phyloP scores from a whole-genome alignment of 139 green algal species.

The Gonium pectorale region DNA sequence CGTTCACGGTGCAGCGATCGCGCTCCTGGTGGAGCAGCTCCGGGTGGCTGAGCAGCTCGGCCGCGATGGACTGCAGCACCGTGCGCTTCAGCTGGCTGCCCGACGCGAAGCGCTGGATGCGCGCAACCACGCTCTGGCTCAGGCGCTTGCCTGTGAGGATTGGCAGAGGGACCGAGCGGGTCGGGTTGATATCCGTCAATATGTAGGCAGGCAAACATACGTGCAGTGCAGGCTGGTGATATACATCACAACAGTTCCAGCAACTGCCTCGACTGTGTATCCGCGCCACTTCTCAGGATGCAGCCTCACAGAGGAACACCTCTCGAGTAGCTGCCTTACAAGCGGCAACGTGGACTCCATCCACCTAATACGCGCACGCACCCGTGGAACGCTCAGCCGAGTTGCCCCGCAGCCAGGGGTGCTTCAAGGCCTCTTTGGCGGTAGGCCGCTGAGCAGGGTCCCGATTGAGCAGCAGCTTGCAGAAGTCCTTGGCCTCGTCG shows the following conservation, averaged over 20 bases:
- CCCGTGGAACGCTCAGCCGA: conserved; percentile 41
- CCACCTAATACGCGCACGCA: not conserved
- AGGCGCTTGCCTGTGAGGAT: conserved; percentile 59
- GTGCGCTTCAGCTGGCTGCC: conserved; percentile 76
- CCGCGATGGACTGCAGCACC: conserved; percentile 88
- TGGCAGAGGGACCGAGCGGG: not conserved
- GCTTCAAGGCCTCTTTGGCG: conserved; percentile 81
- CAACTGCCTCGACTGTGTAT: no score
- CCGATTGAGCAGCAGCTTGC: conserved; percentile 71
- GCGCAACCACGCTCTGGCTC: conserved; percentile 76
- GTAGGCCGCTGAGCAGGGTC: conserved; percentile 78
- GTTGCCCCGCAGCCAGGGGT: conserved; percentile 68
- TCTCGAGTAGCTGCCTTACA: no score
- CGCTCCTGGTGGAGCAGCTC: not conserved
- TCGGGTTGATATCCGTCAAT: no score
- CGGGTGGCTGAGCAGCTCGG: conserved; percentile 74
- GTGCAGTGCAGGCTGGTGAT: no score
- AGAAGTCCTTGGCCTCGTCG: conserved; percentile 88
- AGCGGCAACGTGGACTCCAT: not conserved
- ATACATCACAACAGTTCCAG: no score
- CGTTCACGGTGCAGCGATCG: not conserved
- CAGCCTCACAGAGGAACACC: no score
- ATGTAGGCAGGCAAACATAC: no score
- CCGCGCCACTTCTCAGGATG: no score
- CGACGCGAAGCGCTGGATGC: conserved; percentile 83